Base-by-base conservation (phyloP, 2,329 filamentous ascomycete genomes). In the Neodidymelliopsis sp. region DNA sequence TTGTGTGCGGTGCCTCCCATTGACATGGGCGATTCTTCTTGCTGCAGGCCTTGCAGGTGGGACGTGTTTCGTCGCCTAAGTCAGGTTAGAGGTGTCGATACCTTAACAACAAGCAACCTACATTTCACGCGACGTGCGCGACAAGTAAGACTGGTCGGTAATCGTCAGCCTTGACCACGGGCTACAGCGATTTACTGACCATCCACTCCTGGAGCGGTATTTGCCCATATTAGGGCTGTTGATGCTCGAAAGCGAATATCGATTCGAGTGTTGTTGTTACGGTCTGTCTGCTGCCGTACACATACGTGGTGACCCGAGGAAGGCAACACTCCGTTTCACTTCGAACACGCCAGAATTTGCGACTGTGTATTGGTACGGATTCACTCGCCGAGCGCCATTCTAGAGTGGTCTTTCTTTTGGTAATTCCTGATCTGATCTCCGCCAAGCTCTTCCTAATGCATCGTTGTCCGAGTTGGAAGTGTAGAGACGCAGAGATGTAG, bases 121-220 rank as follows among this genome's bases (percentile, higher is more conserved):
- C 67, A 70, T 39, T 70, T 69, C 12, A 70, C 67, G 25, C 67
- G 66, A 28, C 67, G 66, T 16, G 58, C 51, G 46, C 67, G 56
- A 46, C 67, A 70, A 11, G 66, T 69, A 27, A 65, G 47, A 42
- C 67, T 70, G 15, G 36, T 24, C 16, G 29, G 9, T 18, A 13
- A 30, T 19, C 30, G 59, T 38, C 29, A 39, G 34, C 24, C 20
- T 38, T 18, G 25, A 22, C 15, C 9, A 38, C 13, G 23, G 15
- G 19, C 12, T 29, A 27, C 15, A 12, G n/a, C n/a, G 13, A 22
- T 29, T 18, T 34, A 61, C 64, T 58, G 25, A 70, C 66, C 66
- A 70, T 35, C 66, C 66, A 42, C 56, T 66, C 44, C 56, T 65
- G 27, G 66, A 70, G 36, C 66, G 65, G 46, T 54, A 66, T 51